phyloP scores from a whole-genome alignment of 768 basidiomycete species.

The Imleria badia region DNA sequence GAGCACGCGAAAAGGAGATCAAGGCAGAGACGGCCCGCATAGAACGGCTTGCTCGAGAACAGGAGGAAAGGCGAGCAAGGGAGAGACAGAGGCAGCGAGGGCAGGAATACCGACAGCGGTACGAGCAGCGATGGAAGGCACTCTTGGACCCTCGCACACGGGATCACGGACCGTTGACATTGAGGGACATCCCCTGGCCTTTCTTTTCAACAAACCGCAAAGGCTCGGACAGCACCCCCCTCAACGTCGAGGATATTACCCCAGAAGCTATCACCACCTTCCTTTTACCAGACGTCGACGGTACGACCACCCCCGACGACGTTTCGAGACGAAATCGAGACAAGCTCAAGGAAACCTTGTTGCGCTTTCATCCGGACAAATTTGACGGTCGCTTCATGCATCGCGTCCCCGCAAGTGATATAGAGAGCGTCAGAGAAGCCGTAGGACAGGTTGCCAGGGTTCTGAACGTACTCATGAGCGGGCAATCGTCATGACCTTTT shows the following conservation, averaged over 20 bases:
- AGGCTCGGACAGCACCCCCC: constrained; percentile 7
- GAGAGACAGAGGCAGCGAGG: constrained; percentile 45
- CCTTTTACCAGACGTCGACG: constrained; percentile 39
- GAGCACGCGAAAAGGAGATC: constrained; percentile 52
- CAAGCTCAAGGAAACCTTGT: constrained; percentile 61
- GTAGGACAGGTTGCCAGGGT: constrained; percentile 64
- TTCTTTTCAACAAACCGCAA: constrained; percentile 36
- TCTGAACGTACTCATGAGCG: constrained; percentile 55
- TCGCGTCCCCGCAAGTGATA: constrained; percentile 46
- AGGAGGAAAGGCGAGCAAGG: constrained; percentile 47
- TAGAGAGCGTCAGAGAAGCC: constrained; percentile 52
- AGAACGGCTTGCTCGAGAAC: constrained; percentile 52
- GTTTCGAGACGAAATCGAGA: constrained; percentile 53
- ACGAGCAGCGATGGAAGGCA: constrained; percentile 57
- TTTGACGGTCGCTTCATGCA: constrained; percentile 73
- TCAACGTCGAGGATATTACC: constrained; percentile 52
- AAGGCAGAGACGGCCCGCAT: constrained; percentile 52
- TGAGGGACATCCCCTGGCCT: constrained; percentile 76
- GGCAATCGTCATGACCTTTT: constrained; percentile 6
- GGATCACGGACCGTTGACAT: constrained; percentile 37
- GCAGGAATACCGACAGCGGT: constrained; percentile 49
- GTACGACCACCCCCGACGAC: constrained; percentile 17
- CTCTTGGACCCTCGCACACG: constrained; percentile 37
- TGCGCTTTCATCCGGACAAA: constrained; percentile 82
- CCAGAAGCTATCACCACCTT: constrained; percentile 56